phyloP scores from a whole-genome alignment of 352 stramenopile genomes.

The Hyaloperonospora arabidopsidis region DNA sequence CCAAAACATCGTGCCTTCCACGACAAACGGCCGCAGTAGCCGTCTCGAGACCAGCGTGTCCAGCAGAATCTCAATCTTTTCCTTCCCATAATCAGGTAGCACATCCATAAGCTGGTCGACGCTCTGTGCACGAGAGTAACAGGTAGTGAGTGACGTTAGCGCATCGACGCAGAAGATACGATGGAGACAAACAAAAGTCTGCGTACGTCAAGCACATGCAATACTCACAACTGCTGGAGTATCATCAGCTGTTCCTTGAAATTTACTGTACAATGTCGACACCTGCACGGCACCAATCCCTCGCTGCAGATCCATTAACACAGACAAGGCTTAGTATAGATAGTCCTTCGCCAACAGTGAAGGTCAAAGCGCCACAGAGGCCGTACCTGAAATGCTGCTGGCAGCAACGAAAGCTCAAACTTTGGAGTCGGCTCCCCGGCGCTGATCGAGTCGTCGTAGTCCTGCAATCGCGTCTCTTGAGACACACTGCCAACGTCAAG shows the following conservation, averaged over 20 bases:
- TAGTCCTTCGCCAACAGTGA: not conserved
- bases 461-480: constrained; percentile 52
- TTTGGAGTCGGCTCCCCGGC: constrained; percentile 51
- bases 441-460: constrained; percentile 68
- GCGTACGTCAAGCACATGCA: constrained; percentile 11
- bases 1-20: constrained; percentile 84
- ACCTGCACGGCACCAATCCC: constrained; percentile 74
- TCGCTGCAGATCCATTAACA: constrained; percentile 31
- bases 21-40: constrained; percentile 70
- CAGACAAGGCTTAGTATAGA: constrained; percentile 5
- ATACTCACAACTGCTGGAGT: constrained; percentile 60
- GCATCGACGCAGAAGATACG: constrained; percentile 6
- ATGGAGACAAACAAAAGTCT: constrained; percentile 13
- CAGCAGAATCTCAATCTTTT: constrained; percentile 71
- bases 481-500: constrained; percentile 62
- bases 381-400: constrained; percentile 62
- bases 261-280: constrained; percentile 81
- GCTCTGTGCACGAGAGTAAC: constrained; percentile 32
- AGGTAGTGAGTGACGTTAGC: constrained; percentile 6
- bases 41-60: constrained; percentile 69
- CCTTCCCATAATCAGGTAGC: constrained; percentile 54
- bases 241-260: constrained; percentile 43
- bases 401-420: constrained; percentile 69
- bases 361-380: not conserved
- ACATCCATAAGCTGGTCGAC: constrained; percentile 62